Evolutionary conservation across 2,329 filamentous ascomycete species (phyloP), one percentile per base, ranked within the genome.

Genomic region (Ophiocordyceps australis): DNA sequence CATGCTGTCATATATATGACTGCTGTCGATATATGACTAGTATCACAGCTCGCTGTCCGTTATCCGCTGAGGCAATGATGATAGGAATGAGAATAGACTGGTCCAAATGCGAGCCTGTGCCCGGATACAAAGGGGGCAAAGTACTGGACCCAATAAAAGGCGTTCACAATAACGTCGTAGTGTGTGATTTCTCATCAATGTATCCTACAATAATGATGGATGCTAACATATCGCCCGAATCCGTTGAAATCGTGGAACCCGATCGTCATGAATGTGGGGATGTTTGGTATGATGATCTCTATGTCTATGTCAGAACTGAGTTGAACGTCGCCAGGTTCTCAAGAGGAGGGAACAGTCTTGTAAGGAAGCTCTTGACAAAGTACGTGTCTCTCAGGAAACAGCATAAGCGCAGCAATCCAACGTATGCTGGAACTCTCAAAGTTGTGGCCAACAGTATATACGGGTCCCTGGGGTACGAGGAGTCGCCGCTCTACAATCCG

Each of bases 171-270:
- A 22, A 22, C 14, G 14, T 22, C 14, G 20, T 22, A 22, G 20
- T 22, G 14, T 22, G 20, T 22, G 20, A 22, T 22, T 22, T 22
- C 20, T 22, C 20, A 11, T 22, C 20, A n/a, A 22, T 22, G 20
- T 22, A 22, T 22, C 20, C 20, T 22, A 22, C 20, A 22, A 22
- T 22, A 22, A 22, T 22, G 20, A 22, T 22, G 14, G 20, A 22
- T 22, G 20, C 20, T n/a, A 22, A 22, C 14, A 22, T 22, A 22
- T 22, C 20, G 14, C 20, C 20, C 14, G 20, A 22, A 11, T n/a
- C 20, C 14, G 10, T 22, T 22, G 20, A 22, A n/a, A 22, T 22
- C 14, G 10, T 22, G 7, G 20, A 22, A 22, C 20, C 20, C 7
- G 20, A 22, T 22, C 7, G n/a, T 11, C 20, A 22, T 22, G 20